A percentile compares a stretch with the other conserved stretches of the same genome.
Evolutionary conservation across 208 protist species (phyloP).

Genomic region (Balamuthia mandrillaris): DNA sequence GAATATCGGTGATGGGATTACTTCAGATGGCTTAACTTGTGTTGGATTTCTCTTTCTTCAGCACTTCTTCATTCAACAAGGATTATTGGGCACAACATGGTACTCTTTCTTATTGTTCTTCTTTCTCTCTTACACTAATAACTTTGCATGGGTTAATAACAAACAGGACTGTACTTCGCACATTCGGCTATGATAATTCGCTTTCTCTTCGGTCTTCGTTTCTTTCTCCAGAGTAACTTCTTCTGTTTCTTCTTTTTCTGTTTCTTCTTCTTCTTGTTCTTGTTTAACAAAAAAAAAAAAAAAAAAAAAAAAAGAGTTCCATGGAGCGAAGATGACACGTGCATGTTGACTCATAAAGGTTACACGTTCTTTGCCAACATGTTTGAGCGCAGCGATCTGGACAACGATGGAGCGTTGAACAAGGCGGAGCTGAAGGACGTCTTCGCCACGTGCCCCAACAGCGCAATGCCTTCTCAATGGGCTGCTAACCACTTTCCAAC

Average conservation of each 20-base stretch:
- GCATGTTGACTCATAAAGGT: neutral
- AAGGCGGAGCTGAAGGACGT: neutral
- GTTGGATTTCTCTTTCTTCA: constrained; percentile 37
- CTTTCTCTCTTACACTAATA: no score
- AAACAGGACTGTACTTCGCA: no score
- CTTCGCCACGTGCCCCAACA: neutral
- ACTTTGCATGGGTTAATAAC: no score
- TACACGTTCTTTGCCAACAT: no score
- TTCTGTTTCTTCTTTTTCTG: neutral
- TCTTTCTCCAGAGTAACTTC: neutral
- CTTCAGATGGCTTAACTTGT: neutral
- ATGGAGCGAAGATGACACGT: neutral
- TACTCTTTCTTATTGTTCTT: neutral
- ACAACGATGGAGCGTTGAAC: no score
- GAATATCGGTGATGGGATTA: neutral
- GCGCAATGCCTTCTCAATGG: neutral
- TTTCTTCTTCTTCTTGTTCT: neutral
- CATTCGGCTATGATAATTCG: no score
- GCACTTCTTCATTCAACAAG: constrained; percentile 30
- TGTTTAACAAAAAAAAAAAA: neutral
- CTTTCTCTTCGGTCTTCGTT: neutral
- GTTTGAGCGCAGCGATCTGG: no score
- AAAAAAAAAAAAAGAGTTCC: no score
- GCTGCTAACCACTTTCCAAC: neutral
- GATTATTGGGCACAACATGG: constrained; percentile 26